Evolutionary conservation across 345 rosid genomes (phyloP).

Genomic region (Mangifera indica): DNA sequence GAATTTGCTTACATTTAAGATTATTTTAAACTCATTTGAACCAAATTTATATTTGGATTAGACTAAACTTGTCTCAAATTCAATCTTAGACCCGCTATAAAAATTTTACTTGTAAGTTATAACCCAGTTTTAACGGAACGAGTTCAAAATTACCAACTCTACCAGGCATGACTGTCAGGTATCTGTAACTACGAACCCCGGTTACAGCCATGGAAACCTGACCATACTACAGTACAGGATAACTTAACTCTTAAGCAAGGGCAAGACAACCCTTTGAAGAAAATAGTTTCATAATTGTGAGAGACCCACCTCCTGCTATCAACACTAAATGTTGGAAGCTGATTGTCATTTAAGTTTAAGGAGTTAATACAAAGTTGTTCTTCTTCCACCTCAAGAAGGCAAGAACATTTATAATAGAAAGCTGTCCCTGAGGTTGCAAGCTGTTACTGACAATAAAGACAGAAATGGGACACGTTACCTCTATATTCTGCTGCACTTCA

Average conservation of each 20-base stretch:
- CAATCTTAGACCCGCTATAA: no score
- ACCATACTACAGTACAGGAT: not conserved
- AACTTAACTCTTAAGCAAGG: not conserved
- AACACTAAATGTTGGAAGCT: conserved; percentile 13
- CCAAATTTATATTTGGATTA: no score
- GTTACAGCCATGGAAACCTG: no score
- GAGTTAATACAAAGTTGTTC: not conserved
- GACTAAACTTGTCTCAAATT: no score
- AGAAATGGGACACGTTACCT: not conserved
- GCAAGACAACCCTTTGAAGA: not conserved
- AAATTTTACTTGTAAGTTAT: no score
- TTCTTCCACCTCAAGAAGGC: not conserved
- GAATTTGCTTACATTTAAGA: no score
- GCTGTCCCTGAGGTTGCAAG: not conserved
- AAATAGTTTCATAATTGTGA: not conserved
- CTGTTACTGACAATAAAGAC: conserved; percentile 1
- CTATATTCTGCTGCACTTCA: not conserved
- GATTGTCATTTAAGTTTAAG: not conserved
- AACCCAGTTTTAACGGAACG: no score
- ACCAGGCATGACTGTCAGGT: no score
- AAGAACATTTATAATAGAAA: no score
- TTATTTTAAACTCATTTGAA: no score
- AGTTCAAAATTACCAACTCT: no score
- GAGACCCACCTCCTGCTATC: not conserved
- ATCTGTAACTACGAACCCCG: no score